These are phyloP conservation scores for Coccomyxa subellipsoidea DNA, from an alignment of 163 green algal genomes.

Conservation along the genomic window DNA sequence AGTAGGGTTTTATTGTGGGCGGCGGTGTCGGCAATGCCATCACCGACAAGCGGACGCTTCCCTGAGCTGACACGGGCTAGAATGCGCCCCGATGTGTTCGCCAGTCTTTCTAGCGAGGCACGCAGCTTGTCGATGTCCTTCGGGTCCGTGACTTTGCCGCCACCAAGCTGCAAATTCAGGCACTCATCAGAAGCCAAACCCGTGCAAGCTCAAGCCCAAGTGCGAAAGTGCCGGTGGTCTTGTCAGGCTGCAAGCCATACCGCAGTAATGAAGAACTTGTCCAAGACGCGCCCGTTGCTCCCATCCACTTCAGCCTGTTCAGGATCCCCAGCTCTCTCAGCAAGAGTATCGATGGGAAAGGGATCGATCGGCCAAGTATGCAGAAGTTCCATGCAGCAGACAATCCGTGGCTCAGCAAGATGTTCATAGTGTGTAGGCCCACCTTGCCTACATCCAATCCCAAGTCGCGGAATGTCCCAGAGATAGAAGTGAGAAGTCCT, in stretches of 20 bases:
- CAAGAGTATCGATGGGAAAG: no score
- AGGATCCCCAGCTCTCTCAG: not conserved
- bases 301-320: constrained; percentile 62
- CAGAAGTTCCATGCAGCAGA: no score
- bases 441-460: constrained; percentile 72
- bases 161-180: not conserved
- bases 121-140: constrained; percentile 45
- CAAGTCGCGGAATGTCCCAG: constrained; percentile 67
- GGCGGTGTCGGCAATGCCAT: constrained; percentile 31
- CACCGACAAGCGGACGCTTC: constrained; percentile 40
- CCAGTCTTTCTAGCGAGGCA: constrained; percentile 48
- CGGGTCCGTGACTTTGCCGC: constrained; percentile 14
- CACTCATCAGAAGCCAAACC: no score
- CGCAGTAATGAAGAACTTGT: constrained; percentile 75
- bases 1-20: constrained; percentile 59
- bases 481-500: constrained; percentile 72
- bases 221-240: not conserved
- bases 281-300: constrained; percentile 42
- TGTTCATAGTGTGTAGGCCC: not conserved
- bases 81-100: constrained; percentile 2
- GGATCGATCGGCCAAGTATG: no score
- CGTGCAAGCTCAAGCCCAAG: not conserved
- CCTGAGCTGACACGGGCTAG: not conserved
- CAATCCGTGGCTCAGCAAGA: no score
- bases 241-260: not conserved